Conservation (phyloP, 2,329 filamentous ascomycete genomes). For the Dactylellina cionopaga region DNA sequence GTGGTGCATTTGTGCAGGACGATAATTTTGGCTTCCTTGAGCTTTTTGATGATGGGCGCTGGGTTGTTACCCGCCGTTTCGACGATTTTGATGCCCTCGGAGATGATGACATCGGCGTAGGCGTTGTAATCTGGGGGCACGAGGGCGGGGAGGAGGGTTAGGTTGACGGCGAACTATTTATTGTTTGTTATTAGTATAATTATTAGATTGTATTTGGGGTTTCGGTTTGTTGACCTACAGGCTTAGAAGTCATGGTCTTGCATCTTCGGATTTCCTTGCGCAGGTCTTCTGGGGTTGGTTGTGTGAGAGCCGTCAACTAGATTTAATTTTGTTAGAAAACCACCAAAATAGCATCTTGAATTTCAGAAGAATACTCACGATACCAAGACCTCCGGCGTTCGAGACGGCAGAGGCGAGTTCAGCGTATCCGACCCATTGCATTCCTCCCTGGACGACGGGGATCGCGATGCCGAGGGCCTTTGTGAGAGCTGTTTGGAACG, state of each 20-base stretch:
- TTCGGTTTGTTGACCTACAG: constrained; percentile 58
- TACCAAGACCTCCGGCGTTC: constrained; percentile 83
- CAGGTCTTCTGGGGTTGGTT: constrained; percentile 88
- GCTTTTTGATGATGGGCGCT: constrained; percentile 85
- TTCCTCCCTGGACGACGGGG: constrained; percentile 84
- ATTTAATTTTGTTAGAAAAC: constrained; percentile 56
- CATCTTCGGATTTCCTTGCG: constrained; percentile 92
- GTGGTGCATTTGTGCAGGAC: constrained; percentile 98
- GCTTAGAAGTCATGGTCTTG: constrained; percentile 78
- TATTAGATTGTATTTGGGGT: background rate
- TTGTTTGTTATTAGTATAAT: background rate
- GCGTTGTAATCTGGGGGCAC: constrained; percentile 90
- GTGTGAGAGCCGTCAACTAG: constrained; percentile 82
- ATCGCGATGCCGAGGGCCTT: constrained; percentile 64
- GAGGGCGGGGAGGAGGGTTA: constrained; percentile 89
- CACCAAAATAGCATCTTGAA: constrained; percentile 12
- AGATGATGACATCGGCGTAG: constrained; percentile 91
- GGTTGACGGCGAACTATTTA: constrained; percentile 81
- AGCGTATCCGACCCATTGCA: constrained; percentile 86
- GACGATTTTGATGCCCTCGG: constrained; percentile 82
- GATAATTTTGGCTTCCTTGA: constrained; percentile 78
- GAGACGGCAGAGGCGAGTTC: constrained; percentile 79
- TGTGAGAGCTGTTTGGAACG: constrained; percentile 50
- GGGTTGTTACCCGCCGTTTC: constrained; percentile 93
- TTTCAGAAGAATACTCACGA: constrained; percentile 61